Conservation (phyloP, 495 filamentous ascomycete species). For the Neurospora tetraspora region DNA sequence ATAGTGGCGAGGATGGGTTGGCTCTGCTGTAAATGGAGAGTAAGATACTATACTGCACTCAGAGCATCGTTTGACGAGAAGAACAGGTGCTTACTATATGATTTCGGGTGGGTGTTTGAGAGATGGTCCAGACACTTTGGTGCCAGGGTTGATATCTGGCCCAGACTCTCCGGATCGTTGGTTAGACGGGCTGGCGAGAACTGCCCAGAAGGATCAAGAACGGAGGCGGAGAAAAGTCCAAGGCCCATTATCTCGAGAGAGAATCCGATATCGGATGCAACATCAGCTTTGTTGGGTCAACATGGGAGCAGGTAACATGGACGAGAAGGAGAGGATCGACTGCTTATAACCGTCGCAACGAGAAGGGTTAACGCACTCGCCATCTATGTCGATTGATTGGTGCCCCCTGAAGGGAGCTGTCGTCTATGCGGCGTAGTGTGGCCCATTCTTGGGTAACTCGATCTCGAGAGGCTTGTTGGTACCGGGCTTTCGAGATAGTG, state of each 20-base stretch:
- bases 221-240: not conserved
- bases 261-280: not conserved
- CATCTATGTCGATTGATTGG: not conserved
- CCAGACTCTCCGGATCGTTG: not conserved
- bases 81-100: not conserved
- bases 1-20: not conserved
- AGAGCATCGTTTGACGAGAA: not conserved
- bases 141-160: not conserved
- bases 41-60: not conserved
- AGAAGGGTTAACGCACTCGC: not conserved
- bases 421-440: not conserved
- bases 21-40: not conserved
- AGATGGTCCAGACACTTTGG: not conserved
- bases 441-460: not conserved
- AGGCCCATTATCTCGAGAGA: not conserved
- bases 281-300: not conserved
- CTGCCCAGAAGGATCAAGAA: not conserved
- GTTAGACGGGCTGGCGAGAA: not conserved
- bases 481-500: too few species aligned
- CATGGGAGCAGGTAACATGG: not conserved
- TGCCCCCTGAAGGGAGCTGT: not conserved
- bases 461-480: not conserved
- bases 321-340: not conserved
- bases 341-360: not conserved
- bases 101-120: not conserved